Percentiles rank a stretch among this genome's conserved stretches.
These are phyloP conservation scores for Closterium sp. DNA, from an alignment of 139 green algal species.

Conservation along the genomic window DNA sequence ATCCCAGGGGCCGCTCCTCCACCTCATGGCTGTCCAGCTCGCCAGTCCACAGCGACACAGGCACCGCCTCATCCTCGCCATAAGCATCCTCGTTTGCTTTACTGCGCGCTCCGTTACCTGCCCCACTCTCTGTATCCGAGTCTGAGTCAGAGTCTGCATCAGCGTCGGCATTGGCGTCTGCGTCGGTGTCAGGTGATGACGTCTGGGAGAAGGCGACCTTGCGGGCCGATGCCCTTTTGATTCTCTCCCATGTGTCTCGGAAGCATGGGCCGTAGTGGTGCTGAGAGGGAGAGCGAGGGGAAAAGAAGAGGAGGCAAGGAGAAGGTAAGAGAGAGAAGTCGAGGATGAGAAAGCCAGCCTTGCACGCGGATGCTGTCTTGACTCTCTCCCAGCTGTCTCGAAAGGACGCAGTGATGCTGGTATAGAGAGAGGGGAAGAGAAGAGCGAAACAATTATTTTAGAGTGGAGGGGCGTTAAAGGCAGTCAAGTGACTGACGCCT, in stretches of 20 bases:
- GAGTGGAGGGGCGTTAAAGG: no score
- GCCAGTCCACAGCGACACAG: neutral
- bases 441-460: no score
- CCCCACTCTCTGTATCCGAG: neutral
- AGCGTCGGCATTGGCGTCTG: neutral
- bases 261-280: neutral
- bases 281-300: neutral
- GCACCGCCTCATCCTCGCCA: neutral
- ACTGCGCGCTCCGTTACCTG: neutral
- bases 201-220: neutral
- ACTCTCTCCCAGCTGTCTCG: no score
- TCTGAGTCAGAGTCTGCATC: neutral
- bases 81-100: neutral
- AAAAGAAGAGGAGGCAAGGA: no score
- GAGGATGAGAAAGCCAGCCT: no score
- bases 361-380: no score
- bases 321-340: no score
- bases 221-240: neutral
- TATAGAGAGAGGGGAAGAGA: neutral
- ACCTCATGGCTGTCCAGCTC: neutral
- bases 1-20: neutral
- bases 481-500: no score
- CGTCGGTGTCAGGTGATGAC: neutral
- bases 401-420: no score
- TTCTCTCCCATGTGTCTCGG: neutral